Evolutionary conservation across 495 filamentous ascomycete species (phyloP).

Genomic region (Trichoderma reesei): DNA sequence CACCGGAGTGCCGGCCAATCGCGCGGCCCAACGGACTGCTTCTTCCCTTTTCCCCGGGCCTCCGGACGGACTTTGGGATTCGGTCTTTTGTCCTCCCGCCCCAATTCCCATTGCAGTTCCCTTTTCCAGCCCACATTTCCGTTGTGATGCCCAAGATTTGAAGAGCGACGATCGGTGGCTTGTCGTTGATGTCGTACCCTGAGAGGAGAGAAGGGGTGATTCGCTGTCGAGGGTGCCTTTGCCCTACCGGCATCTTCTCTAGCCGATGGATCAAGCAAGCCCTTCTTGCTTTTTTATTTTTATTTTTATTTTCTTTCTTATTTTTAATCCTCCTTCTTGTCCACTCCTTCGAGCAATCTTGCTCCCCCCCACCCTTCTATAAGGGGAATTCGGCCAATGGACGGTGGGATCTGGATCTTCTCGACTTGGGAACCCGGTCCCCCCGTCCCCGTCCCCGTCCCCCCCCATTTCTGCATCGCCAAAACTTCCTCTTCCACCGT

Average conservation of each 20-base stretch:
- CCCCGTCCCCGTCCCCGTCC: no score
- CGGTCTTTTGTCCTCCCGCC: background rate
- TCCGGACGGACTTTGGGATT: background rate
- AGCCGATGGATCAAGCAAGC: background rate
- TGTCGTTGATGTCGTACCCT: background rate
- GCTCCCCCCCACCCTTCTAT: no score
- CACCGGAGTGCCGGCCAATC: background rate
- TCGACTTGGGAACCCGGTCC: no score
- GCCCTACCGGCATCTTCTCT: background rate
- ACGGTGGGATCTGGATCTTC: no score
- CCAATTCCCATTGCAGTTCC: background rate
- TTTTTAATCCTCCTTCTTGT: no score
- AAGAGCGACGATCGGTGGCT: background rate
- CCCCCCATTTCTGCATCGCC: no score
- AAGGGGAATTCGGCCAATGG: no score
- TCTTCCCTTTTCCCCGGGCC: background rate
- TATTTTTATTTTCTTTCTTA: no score
- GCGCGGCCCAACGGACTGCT: background rate
- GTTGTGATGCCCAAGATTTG: background rate
- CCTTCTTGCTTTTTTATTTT: background rate
- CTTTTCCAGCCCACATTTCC: no score
- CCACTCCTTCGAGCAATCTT: no score
- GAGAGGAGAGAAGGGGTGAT: background rate
- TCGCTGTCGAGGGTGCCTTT: background rate
- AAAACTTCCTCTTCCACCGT: no score